A percentile compares a stretch with the other conserved stretches of the same genome.
Conservation (phyloP, 495 filamentous ascomycete genomes). For the Halenospora varia region DNA sequence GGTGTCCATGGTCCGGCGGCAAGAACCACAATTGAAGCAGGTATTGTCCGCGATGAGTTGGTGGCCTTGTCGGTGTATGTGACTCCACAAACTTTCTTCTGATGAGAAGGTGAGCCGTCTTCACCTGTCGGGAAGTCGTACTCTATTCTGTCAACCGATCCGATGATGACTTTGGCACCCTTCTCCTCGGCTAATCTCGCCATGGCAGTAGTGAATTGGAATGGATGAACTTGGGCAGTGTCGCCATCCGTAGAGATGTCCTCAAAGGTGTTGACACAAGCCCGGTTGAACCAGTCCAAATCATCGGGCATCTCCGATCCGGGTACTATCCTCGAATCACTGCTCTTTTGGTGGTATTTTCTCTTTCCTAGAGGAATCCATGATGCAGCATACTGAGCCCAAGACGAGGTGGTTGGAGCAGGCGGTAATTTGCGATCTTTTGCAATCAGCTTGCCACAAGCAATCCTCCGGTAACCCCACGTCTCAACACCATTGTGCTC, state of each 20-base stretch:
- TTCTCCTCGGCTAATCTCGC: conserved; percentile 70
- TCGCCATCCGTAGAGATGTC: conserved; percentile 76
- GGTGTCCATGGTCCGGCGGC: conserved; percentile 89
- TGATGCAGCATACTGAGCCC: neutral
- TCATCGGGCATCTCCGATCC: conserved; percentile 65
- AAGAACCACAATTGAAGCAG: conserved; percentile 76
- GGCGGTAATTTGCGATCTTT: neutral
- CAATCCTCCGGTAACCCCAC: conserved; percentile 88
- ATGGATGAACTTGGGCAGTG: conserved; percentile 92
- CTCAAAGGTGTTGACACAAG: conserved; percentile 64
- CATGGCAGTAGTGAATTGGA: conserved; percentile 84
- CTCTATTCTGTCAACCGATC: conserved; percentile 63
- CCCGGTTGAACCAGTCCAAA: conserved; percentile 80
- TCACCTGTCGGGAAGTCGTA: conserved; percentile 41
- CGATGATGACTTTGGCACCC: conserved; percentile 67
- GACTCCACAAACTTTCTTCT: conserved; percentile 55
- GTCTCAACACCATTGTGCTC: conserved; percentile 73
- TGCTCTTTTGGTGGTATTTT: neutral
- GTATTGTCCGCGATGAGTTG: conserved; percentile 49
- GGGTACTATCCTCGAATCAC: conserved; percentile 4
- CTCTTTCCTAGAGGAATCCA: neutral
- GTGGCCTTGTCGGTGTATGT: conserved; percentile 68
- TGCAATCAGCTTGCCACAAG: conserved; percentile 51
- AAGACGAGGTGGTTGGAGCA: neutral
- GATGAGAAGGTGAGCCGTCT: conserved; percentile 30